phyloP scores from a whole-genome alignment of 1,139 yeast species.

The Yamadazyma atmosphaerica region DNA sequence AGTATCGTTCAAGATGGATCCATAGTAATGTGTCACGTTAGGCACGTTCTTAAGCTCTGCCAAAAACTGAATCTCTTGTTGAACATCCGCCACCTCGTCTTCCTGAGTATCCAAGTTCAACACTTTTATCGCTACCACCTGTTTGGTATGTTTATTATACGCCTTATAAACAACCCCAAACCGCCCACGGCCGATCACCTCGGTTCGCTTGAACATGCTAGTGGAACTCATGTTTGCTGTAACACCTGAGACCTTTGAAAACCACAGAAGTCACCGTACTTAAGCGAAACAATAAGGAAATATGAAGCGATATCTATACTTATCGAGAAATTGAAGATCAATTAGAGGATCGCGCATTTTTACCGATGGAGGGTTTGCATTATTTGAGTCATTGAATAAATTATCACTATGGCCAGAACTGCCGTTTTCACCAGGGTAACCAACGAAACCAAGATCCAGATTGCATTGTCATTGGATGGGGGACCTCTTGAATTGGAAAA shows the following conservation, averaged over 20 bases:
- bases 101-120: slow-evolving; percentile 89
- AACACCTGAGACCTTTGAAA: background rate
- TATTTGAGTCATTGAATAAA: background rate
- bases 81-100: slow-evolving; percentile 94
- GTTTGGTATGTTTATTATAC: slow-evolving; percentile 59
- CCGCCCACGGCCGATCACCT: slow-evolving; percentile 92
- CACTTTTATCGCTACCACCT: slow-evolving; percentile 89
- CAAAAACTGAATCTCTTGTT: slow-evolving; percentile 85
- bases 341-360: too few species aligned
- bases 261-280: too few species aligned
- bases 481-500: slow-evolving; percentile 64
- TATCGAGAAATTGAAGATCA: too few species aligned
- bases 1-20: slow-evolving; percentile 82
- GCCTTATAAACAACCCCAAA: slow-evolving; percentile 97
- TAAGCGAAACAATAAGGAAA: too few species aligned
- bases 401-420: slow-evolving; percentile 18
- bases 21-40: slow-evolving; percentile 90
- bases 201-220: slow-evolving; percentile 50
- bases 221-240: slow-evolving; percentile 11
- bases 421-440: slow-evolving; percentile 72
- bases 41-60: slow-evolving; percentile 82
- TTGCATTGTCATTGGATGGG: slow-evolving; percentile 82
- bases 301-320: too few species aligned
- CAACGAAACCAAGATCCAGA: slow-evolving; percentile 91
- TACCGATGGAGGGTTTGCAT: too few species aligned